These are phyloP conservation scores for Jatropha podagrica DNA, from an alignment of 441 rosid species.

Conservation along the genomic window DNA sequence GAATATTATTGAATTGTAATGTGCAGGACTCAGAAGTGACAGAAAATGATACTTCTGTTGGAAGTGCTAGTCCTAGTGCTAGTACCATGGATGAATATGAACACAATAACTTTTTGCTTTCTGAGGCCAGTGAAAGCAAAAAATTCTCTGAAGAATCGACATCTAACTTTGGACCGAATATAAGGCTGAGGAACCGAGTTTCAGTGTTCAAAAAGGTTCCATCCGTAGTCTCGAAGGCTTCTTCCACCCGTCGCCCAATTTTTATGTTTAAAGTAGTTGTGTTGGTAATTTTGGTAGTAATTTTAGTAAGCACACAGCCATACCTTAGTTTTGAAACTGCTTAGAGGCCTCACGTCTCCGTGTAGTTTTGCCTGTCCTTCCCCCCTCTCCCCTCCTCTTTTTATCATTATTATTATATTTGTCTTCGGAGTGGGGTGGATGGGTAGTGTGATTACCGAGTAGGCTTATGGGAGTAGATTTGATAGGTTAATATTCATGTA, in stretches of 20 bases:
- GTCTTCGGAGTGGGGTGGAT: not conserved
- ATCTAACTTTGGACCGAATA: not conserved
- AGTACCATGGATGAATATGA: constrained; percentile 25
- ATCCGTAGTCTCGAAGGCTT: constrained; percentile 24
- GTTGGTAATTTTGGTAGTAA: constrained; percentile 34
- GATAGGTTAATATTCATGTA: constrained; percentile 5
- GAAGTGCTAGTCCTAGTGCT: constrained; percentile 13
- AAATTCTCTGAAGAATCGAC: constrained; percentile 19
- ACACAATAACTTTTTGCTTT: constrained; percentile 17
- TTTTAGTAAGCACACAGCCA: constrained; percentile 34
- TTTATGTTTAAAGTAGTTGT: constrained; percentile 34
- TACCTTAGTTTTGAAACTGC: constrained; percentile 16
- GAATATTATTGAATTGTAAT: constrained; percentile 21
- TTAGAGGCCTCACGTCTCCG: not conserved
- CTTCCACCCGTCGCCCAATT: constrained; percentile 14
- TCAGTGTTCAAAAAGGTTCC: constrained; percentile 28
- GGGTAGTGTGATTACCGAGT: not conserved
- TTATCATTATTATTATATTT: not conserved
- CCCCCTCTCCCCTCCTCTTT: not conserved
- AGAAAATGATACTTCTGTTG: constrained; percentile 18
- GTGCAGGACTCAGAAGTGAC: constrained; percentile 36
- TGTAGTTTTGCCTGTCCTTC: not conserved
- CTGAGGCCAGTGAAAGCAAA: constrained; percentile 8
- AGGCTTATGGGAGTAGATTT: not conserved
- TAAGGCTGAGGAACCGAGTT: constrained; percentile 20